Conservation (phyloP, 2,329 filamentous ascomycete species). For the Orbilia quercus region DNA sequence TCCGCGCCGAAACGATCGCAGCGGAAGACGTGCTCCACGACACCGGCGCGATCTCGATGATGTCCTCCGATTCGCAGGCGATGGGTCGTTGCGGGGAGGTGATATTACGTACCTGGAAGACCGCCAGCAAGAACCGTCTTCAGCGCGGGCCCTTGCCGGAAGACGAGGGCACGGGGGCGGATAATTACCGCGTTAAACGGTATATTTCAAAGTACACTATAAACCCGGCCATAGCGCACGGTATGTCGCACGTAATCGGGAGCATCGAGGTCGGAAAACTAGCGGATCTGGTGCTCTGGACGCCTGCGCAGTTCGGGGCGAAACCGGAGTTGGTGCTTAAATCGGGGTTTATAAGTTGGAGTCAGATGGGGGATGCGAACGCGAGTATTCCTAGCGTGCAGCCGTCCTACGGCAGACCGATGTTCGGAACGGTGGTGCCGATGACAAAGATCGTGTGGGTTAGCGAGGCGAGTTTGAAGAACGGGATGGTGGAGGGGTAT, state of each 20-base stretch:
- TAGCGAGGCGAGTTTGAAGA: constrained; percentile 75
- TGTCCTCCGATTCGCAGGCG: constrained; percentile 93
- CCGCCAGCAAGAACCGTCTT: constrained; percentile 93
- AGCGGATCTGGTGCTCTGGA: constrained; percentile 90
- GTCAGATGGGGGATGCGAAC: constrained; percentile 87
- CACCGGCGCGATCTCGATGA: constrained; percentile 95
- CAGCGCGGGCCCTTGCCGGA: constrained; percentile 81
- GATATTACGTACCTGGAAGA: constrained; percentile 93
- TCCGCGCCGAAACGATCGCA: constrained; percentile 94
- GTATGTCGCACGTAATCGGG: constrained; percentile 86
- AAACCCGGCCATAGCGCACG: constrained; percentile 91
- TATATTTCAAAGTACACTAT: constrained; percentile 97
- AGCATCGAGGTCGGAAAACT: constrained; percentile 82
- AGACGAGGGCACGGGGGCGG: constrained; percentile 80
- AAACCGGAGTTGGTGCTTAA: constrained; percentile 83
- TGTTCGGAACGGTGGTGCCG: constrained; percentile 82
- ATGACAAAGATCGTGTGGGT: constrained; percentile 83
- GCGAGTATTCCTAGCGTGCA: constrained; percentile 88
- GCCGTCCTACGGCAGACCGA: constrained; percentile 82
- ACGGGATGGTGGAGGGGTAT: constrained; percentile 76
- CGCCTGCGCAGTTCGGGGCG: constrained; percentile 83
- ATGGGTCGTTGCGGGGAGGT: constrained; percentile 98
- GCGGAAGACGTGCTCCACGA: constrained; percentile 97
- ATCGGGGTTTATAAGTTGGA: constrained; percentile 83
- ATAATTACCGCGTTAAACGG: constrained; percentile 91